phyloP scores from a whole-genome alignment of 257 asterid species.

The Primulina huaijiensis region DNA sequence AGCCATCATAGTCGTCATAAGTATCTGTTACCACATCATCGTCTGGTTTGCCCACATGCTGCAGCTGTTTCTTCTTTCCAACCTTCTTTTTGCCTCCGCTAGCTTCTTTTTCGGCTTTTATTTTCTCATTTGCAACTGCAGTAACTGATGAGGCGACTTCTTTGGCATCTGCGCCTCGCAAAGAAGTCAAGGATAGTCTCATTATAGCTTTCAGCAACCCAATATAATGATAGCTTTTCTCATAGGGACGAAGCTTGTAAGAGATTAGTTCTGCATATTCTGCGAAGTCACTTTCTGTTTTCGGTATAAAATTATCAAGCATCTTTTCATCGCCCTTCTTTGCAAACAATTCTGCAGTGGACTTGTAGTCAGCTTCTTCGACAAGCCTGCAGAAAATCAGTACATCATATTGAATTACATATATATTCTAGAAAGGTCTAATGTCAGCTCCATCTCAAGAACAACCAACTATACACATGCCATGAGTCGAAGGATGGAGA shows the following conservation, averaged over 20 bases:
- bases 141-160: slow-evolving; percentile 85
- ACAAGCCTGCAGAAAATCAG: slow-evolving; percentile 60
- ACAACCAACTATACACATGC: not conserved
- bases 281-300: slow-evolving; percentile 67
- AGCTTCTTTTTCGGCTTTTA: slow-evolving; percentile 88
- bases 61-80: slow-evolving; percentile 79
- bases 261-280: slow-evolving; percentile 85
- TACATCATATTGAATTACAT: slow-evolving; percentile 4
- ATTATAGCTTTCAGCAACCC: slow-evolving; percentile 80
- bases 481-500: not conserved
- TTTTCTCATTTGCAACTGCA: slow-evolving; percentile 94
- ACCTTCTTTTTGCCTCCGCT: slow-evolving; percentile 86
- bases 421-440: not conserved
- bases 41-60: slow-evolving; percentile 55
- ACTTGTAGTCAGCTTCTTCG: slow-evolving; percentile 91
- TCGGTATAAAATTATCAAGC: slow-evolving; percentile 87
- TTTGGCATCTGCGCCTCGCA: slow-evolving; percentile 89
- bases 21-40: slow-evolving; percentile 56
- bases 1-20: slow-evolving; percentile 59
- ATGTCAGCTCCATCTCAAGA: not conserved
- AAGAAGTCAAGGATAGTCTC: slow-evolving; percentile 75
- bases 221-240: slow-evolving; percentile 93
- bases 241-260: slow-evolving; percentile 76
- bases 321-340: slow-evolving; percentile 68
- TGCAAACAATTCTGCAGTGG: slow-evolving; percentile 79